Evolutionary conservation across 139 green algal genomes (phyloP).

Genomic region (Chlorella sp.): DNA sequence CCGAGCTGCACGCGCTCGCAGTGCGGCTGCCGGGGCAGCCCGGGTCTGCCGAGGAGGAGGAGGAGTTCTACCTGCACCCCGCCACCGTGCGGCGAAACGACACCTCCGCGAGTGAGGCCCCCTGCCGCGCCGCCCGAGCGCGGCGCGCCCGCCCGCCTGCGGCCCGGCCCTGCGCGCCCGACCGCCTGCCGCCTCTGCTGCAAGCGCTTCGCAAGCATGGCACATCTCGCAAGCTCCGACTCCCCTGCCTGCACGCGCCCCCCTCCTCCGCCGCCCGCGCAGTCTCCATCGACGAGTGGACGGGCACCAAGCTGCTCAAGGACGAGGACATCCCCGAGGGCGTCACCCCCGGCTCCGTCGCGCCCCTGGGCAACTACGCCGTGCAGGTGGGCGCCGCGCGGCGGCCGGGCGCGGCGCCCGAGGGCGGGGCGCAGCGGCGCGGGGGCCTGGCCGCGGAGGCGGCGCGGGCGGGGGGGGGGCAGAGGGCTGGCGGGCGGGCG

Average conservation of each 20-base stretch:
- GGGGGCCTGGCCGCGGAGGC: background rate
- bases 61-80: constrained; percentile 79
- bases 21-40: constrained; percentile 52
- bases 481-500: background rate
- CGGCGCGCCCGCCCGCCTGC: too few relatives aligned
- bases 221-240: too few relatives aligned
- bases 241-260: too few relatives aligned
- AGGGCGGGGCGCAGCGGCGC: background rate
- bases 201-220: too few relatives aligned
- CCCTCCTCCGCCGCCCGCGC: too few relatives aligned
- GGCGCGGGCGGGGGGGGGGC: too few relatives aligned
- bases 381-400: constrained; percentile 64
- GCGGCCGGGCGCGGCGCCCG: too few relatives aligned
- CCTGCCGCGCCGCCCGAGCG: too few relatives aligned
- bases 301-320: constrained; percentile 41
- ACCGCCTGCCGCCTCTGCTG: too few relatives aligned
- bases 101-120: constrained; percentile 83
- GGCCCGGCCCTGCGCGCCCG: too few relatives aligned
- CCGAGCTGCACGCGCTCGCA: constrained; percentile 52
- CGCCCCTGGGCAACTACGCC: constrained; percentile 96
- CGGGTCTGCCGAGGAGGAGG: too few relatives aligned
- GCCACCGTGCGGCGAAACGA: constrained; percentile 85
- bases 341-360: constrained; percentile 69
- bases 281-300: constrained; percentile 89
- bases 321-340: constrained; percentile 69